Evolutionary conservation across 148 eudicot species (phyloP), one percentile per base, ranked within the genome.

Genomic region (Silene latifolia): DNA sequence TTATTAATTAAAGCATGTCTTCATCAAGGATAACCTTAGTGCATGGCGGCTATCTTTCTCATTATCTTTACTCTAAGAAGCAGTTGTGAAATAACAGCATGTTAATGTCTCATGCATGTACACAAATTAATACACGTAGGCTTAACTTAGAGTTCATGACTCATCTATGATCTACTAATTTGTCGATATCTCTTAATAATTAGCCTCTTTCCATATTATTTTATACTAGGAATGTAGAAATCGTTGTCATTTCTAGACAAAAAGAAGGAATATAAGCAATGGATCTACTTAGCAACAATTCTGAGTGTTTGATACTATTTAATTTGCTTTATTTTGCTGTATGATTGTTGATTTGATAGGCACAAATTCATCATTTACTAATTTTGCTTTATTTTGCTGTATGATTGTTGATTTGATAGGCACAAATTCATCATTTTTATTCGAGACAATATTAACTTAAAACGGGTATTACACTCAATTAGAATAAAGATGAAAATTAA

Each of bases 1-100:
- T n/a, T n/a, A n/a, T 64, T 32, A 32, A 32, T 32, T 32, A 2
- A 32, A 32, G 27, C 76, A 35, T 72, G 80, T 78, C 76, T 17
- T 73, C n/a, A 73, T 73, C 73, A 67, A 58, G 14, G 47, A 58
- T 67, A 47, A 73, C 39, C 24, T 54, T 39, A 79, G 54, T 51
- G 46, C 73, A 79, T 74, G 82, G 66, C 78, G 82, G 82, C 82
- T 79, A 32, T 32, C 35, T 14, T 7, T 6, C 23, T 42, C 67
- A 20, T 68, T 25, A 9, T 35, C 58, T 17, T 14, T 12, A 59
- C 8, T 32, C 35, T 32, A 32, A 32, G 5, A 32, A 32, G 35
- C 35, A 32, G 35, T n/a, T n/a, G 35, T 32, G 35, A 32, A 32
- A 4, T 32, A 32, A 4, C 3, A 32, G 4, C 35, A 32, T 32